These are phyloP conservation scores for Cubamyces sp. DNA, from an alignment of 768 basidiomycete species.

Conservation along the genomic window DNA sequence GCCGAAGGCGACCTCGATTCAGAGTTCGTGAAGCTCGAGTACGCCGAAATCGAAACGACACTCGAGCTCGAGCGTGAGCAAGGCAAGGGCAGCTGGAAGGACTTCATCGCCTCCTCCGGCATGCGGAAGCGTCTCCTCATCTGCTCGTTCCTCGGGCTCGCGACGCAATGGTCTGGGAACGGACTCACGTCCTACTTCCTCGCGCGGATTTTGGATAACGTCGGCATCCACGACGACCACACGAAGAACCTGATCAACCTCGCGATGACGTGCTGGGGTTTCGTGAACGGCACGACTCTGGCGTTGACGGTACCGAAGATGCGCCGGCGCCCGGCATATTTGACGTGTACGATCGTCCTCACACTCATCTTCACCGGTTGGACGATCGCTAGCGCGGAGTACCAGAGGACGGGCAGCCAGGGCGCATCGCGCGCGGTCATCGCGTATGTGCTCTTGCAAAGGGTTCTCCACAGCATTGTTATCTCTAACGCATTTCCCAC, in stretches of 20 bases:
- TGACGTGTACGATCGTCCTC: constrained; percentile 52
- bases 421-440: constrained; percentile 53
- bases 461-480: not conserved
- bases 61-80: constrained; percentile 55
- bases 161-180: constrained; percentile 69
- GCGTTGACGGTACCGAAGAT: constrained; percentile 53
- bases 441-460: constrained; percentile 40
- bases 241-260: constrained; percentile 63
- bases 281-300: constrained; percentile 55
- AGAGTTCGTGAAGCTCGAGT: constrained; percentile 63
- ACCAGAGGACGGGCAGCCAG: constrained; percentile 45
- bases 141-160: constrained; percentile 54
- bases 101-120: constrained; percentile 49
- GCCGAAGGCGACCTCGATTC: constrained; percentile 59
- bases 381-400: constrained; percentile 58
- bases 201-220: constrained; percentile 55
- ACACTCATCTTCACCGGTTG: constrained; percentile 53
- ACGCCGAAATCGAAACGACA: constrained; percentile 55
- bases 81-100: constrained; percentile 49
- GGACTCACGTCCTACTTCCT: constrained; percentile 63
- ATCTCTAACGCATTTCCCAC: not conserved
- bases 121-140: constrained; percentile 58
- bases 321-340: constrained; percentile 52
- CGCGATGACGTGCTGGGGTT: constrained; percentile 56
- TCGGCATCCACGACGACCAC: constrained; percentile 53